Conservation (phyloP, 768 basidiomycete species). For the Lactifluus hygrophoroides region DNA sequence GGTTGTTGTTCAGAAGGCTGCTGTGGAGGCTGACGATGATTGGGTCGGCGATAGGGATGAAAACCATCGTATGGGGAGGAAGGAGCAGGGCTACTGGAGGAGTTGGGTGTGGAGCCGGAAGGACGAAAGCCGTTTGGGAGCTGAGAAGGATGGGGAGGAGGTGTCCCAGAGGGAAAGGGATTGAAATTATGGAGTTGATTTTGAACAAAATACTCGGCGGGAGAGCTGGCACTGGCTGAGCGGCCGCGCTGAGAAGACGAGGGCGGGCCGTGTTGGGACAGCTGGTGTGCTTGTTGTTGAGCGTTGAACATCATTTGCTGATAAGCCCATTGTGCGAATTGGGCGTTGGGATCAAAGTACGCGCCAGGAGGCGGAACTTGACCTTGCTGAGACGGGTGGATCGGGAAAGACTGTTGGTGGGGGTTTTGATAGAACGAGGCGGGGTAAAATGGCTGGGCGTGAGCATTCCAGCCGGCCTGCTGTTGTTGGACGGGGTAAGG, state of each 20-base stretch:
- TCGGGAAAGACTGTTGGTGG: slow-evolving; percentile 50
- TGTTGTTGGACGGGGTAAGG: slow-evolving; percentile 68
- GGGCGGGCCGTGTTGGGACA: slow-evolving; percentile 24
- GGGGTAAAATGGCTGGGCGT: slow-evolving; percentile 68
- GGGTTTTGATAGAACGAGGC: slow-evolving; percentile 62
- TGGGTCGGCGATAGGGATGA: slow-evolving; percentile 76
- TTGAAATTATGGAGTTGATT: slow-evolving; percentile 46
- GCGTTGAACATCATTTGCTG: slow-evolving; percentile 83
- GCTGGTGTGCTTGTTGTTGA: slow-evolving; percentile 24
- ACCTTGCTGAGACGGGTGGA: slow-evolving; percentile 29
- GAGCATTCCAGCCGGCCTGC: slow-evolving; percentile 62
- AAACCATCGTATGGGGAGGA: slow-evolving; percentile 45
- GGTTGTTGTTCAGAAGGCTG: slow-evolving; percentile 24
- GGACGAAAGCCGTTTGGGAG: slow-evolving; percentile 37
- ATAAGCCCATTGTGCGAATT: slow-evolving; percentile 82
- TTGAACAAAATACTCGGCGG: slow-evolving; percentile 51
- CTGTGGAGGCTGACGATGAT: slow-evolving; percentile 27
- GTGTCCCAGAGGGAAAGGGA: slow-evolving; percentile 63
- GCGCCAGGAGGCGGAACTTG: slow-evolving; percentile 43
- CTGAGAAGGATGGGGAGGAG: slow-evolving; percentile 48
- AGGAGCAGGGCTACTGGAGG: slow-evolving; percentile 32
- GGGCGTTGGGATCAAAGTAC: slow-evolving; percentile 73
- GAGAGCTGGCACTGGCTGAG: slow-evolving; percentile 31
- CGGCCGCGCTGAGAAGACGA: slow-evolving; percentile 34
- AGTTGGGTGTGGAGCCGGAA: slow-evolving; percentile 26